A percentile compares a stretch with the other conserved stretches of the same genome.
Conservation (phyloP, 768 basidiomycete genomes). For the Leucocoprinus birnbaumii region DNA sequence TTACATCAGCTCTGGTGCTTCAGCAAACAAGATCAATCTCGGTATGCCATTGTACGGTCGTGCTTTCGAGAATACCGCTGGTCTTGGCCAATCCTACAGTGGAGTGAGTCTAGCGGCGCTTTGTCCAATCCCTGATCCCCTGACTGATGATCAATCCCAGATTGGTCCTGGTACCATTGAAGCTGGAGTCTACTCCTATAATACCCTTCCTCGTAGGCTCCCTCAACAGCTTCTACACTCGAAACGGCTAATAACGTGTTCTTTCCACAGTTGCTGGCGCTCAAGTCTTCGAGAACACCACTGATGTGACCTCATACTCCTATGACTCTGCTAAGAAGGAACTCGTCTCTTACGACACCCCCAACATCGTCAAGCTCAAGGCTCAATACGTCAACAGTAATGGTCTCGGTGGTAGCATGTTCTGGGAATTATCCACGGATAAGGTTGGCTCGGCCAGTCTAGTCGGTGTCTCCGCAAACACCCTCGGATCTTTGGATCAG, state of each 20-base stretch:
- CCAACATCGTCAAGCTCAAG: constrained; percentile 63
- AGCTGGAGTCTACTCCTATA: constrained; percentile 78
- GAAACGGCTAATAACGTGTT: background rate
- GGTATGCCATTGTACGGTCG: constrained; percentile 83
- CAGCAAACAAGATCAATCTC: constrained; percentile 61
- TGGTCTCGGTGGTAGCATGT: constrained; percentile 69
- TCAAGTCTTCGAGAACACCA: constrained; percentile 61
- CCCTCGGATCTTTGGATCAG: constrained; percentile 53
- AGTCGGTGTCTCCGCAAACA: constrained; percentile 43
- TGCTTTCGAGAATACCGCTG: constrained; percentile 68
- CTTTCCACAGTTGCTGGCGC: constrained; percentile 43
- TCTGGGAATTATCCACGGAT: constrained; percentile 73
- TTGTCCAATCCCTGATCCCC: background rate
- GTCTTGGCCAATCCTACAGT: constrained; percentile 64
- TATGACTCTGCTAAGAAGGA: constrained; percentile 67
- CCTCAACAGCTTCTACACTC: constrained; percentile 10
- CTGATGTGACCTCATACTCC: constrained; percentile 73
- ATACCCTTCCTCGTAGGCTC: constrained; percentile 53
- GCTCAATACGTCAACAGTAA: constrained; percentile 61
- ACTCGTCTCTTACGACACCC: constrained; percentile 77
- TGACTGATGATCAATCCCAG: constrained; percentile 25
- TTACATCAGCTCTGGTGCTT: constrained; percentile 61
- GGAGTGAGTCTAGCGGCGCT: constrained; percentile 41
- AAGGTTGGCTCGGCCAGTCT: constrained; percentile 58
- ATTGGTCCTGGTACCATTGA: constrained; percentile 71